Percentiles rank a stretch among this genome's conserved stretches.
Conservation (phyloP, 2,329 filamentous ascomycete genomes). For the Fusarium camptoceras region DNA sequence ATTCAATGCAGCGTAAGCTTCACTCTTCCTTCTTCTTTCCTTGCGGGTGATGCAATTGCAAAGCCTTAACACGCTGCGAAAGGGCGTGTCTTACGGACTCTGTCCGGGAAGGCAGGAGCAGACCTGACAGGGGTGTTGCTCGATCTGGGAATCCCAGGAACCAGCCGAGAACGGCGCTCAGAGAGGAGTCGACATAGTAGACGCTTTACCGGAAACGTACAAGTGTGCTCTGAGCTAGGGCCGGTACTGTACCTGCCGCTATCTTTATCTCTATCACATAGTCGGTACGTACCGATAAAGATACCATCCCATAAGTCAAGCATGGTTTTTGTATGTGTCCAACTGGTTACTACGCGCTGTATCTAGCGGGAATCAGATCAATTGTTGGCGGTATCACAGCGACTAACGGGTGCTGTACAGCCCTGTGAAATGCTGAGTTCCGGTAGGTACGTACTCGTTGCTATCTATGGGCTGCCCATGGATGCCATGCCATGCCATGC, state of each 20-base stretch:
- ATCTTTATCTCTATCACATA: conserved; percentile 40
- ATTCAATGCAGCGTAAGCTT: not conserved
- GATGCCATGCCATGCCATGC: conserved; percentile 3
- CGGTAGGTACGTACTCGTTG: conserved; percentile 21
- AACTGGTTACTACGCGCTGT: conserved; percentile 42
- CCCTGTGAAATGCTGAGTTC: conserved; percentile 24
- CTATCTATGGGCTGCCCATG: conserved; percentile 23
- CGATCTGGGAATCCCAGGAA: conserved; percentile 38
- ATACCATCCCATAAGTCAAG: conserved; percentile 16
- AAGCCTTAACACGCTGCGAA: conserved; percentile 4
- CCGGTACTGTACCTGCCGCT: conserved; percentile 39
- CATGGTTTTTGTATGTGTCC: conserved; percentile 43
- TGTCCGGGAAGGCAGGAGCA: conserved; percentile 25
- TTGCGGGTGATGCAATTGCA: not conserved
- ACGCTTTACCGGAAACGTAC: conserved; percentile 7
- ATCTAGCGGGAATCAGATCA: conserved; percentile 18
- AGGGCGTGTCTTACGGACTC: conserved; percentile 33
- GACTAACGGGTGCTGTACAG: conserved; percentile 26
- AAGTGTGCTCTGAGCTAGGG: conserved; percentile 16
- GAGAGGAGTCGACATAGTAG: conserved; percentile 32
- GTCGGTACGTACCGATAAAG: conserved; percentile 45
- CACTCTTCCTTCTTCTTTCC: not conserved
- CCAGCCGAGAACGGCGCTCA: conserved; percentile 38
- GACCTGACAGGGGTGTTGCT: conserved; percentile 6
- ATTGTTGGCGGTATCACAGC: conserved; percentile 27